Evolutionary conservation across 1,139 yeast genomes (phyloP).

Genomic region (Williopsis jadinii): DNA sequence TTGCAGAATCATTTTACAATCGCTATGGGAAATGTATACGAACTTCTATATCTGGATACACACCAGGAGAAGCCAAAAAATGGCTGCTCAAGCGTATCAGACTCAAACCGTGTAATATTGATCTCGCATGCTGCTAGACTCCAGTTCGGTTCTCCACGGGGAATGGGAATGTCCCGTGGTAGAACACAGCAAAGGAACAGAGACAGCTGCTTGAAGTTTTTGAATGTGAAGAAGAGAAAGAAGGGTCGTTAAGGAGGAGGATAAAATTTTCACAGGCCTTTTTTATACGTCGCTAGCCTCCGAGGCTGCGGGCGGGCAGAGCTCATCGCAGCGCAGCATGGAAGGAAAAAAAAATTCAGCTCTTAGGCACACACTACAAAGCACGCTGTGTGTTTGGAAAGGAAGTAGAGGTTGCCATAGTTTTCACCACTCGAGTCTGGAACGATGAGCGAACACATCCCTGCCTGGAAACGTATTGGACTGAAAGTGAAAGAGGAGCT

Average conservation of each 20-base stretch:
- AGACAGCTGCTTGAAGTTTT: slow-evolving; percentile 9
- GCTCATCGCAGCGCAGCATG: neutral
- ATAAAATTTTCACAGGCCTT: neutral
- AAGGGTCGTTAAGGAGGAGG: neutral
- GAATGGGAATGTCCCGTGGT: too few species aligned
- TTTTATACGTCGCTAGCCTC: neutral
- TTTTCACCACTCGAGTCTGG: neutral
- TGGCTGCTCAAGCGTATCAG: slow-evolving; percentile 14
- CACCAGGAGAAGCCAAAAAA: slow-evolving; percentile 12
- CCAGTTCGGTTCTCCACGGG: neutral
- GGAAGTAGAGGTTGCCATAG: neutral
- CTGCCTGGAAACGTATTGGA: slow-evolving; percentile 91
- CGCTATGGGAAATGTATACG: slow-evolving; percentile 7
- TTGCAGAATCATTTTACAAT: too few species aligned
- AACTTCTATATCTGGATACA: slow-evolving; percentile 25
- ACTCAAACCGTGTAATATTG: slow-evolving; percentile 24
- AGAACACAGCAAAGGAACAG: too few species aligned
- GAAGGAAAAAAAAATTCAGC: too few species aligned
- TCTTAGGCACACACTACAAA: too few species aligned
- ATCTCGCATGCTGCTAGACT: slow-evolving; percentile 15
- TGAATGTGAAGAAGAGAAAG: slow-evolving; percentile 10
- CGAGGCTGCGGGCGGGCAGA: too few species aligned
- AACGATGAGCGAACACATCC: slow-evolving; percentile 35
- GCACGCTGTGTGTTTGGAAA: too few species aligned
- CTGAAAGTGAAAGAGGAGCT: slow-evolving; percentile 31